Evolutionary conservation across 768 basidiomycete species (phyloP).

Genomic region (Mycena kentingensis): DNA sequence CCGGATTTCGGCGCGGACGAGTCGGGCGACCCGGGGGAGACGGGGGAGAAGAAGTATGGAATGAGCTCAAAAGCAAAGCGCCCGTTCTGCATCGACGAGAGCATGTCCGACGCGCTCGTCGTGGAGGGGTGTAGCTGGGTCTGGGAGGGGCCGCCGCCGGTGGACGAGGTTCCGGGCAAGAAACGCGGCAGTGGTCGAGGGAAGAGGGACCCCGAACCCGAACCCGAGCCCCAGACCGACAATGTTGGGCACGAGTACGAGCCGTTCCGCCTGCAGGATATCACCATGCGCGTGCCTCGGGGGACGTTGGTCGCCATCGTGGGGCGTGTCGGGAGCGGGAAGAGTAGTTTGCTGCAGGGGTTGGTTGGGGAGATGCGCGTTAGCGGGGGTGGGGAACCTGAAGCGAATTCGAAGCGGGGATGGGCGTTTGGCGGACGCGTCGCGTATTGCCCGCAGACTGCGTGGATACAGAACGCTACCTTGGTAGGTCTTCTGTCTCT

Average conservation of each 20-base stretch:
- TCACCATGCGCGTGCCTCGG: constrained; percentile 54
- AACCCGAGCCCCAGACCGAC: constrained; percentile 5
- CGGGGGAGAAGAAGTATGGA: constrained; percentile 9
- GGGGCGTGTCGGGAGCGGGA: constrained; percentile 70
- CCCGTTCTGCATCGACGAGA: not conserved
- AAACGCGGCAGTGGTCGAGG: not conserved
- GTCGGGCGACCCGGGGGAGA: not conserved
- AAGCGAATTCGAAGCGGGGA: constrained; percentile 32
- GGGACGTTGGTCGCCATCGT: constrained; percentile 65
- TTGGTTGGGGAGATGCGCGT: constrained; percentile 76
- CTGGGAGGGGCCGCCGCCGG: not conserved
- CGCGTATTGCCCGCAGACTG: constrained; percentile 71
- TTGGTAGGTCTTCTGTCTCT: constrained; percentile 40
- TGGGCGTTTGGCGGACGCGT: constrained; percentile 63
- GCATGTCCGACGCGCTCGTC: not conserved
- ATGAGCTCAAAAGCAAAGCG: not conserved
- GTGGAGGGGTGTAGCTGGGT: not conserved
- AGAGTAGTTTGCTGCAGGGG: constrained; percentile 62
- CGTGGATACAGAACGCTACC: constrained; percentile 76
- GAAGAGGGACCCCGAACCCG: not conserved
- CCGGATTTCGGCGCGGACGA: constrained; percentile 37
- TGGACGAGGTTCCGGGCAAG: not conserved
- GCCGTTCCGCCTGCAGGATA: constrained; percentile 53
- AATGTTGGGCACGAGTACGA: constrained; percentile 11
- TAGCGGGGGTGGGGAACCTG: too few relatives aligned